Conservation (phyloP, 805 yeast species). For the Cyberlindnera lachancei region DNA sequence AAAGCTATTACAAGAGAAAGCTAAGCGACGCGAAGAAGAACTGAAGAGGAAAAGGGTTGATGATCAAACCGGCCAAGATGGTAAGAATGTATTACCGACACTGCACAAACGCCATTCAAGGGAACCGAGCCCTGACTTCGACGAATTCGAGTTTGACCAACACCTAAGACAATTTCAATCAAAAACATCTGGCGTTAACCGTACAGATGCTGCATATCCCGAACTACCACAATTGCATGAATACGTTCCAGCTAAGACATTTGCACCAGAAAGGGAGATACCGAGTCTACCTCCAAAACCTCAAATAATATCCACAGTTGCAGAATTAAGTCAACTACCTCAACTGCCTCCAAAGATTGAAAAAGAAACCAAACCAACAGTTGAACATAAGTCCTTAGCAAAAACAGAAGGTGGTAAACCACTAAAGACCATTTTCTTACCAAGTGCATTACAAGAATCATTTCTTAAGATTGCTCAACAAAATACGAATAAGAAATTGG, state of each 20-base stretch:
- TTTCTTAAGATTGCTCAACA: conserved; percentile 40
- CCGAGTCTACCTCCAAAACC: conserved; percentile 10
- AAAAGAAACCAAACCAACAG: neutral
- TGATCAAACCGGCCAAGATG: neutral
- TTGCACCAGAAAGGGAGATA: conserved; percentile 2
- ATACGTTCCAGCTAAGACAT: conserved; percentile 1
- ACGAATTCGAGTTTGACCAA: conserved; percentile 13
- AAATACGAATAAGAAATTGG: conserved; percentile 45
- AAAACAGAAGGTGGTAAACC: conserved; percentile 51
- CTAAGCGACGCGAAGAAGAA: conserved; percentile 17
- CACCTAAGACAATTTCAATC: conserved; percentile 10
- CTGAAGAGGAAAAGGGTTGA: conserved; percentile 11
- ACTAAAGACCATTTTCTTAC: conserved; percentile 44
- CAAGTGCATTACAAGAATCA: conserved; percentile 32
- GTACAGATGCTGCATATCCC: conserved; percentile 13
- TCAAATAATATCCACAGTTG: neutral
- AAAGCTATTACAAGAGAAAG: conserved; percentile 19
- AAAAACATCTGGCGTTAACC: neutral
- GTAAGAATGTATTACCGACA: too few relatives aligned
- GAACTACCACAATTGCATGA: conserved; percentile 5
- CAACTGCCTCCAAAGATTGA: neutral
- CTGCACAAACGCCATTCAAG: neutral
- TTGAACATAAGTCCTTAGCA: conserved; percentile 32
- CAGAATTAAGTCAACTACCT: neutral
- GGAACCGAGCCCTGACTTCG: conserved; percentile 10